A percentile compares a stretch with the other conserved stretches of the same genome.
Evolutionary conservation across 371 early-diverging fungal genomes (phyloP).

Genomic region (Rhizopus sp.): DNA sequence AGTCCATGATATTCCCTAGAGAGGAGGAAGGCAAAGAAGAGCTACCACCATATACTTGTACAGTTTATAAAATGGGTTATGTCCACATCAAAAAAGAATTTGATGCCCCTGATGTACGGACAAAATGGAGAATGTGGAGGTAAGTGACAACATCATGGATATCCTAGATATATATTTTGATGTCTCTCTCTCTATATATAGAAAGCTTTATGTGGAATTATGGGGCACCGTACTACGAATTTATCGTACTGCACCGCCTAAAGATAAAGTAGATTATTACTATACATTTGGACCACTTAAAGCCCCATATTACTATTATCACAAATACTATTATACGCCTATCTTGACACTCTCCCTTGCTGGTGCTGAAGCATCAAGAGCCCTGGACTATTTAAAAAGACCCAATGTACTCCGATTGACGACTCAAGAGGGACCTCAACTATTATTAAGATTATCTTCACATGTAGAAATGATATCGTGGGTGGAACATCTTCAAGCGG

Average conservation of each 20-base stretch:
- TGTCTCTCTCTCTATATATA: conserved; percentile 13
- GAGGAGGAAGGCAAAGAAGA: conserved; percentile 41
- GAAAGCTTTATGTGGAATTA: conserved; percentile 45
- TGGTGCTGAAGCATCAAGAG: conserved; percentile 47
- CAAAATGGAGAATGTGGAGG: conserved; percentile 45
- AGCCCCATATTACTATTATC: conserved; percentile 28
- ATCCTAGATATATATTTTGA: neutral
- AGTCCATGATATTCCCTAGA: conserved; percentile 32
- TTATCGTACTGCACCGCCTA: conserved; percentile 37
- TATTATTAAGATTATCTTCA: conserved; percentile 35
- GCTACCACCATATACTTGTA: conserved; percentile 44
- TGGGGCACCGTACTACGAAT: conserved; percentile 47
- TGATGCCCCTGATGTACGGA: conserved; percentile 37
- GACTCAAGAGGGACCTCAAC: conserved; percentile 42
- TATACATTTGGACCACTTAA: conserved; percentile 15
- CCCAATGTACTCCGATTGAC: conserved; percentile 41
- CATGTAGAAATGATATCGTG: conserved; percentile 50
- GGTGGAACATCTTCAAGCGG: conserved; percentile 54
- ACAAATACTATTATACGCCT: conserved; percentile 35
- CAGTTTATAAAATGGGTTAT: conserved; percentile 52
- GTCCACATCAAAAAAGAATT: conserved; percentile 44
- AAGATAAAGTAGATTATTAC: conserved; percentile 12
- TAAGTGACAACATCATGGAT: conserved; percentile 10
- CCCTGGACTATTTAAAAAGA: conserved; percentile 46
- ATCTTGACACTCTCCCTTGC: conserved; percentile 34